phyloP scores from a whole-genome alignment of 192 early-diverging fungal genomes.

The Rhizoclosmatium globosum region DNA sequence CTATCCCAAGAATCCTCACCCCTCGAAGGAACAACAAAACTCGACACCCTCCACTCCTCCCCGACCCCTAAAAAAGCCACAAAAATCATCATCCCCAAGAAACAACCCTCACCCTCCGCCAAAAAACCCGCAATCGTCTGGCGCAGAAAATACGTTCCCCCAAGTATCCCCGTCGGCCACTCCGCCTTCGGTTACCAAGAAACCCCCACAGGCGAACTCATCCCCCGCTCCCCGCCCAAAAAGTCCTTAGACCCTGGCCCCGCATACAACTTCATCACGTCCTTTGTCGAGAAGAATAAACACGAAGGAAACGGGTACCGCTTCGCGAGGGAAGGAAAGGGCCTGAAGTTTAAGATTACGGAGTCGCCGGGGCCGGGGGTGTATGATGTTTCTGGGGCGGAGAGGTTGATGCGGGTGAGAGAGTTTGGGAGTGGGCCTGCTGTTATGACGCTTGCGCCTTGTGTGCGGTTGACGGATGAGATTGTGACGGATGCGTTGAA shows the following conservation, averaged over 20 bases:
- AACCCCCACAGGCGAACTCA: constrained; percentile 55
- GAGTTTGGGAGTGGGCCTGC: constrained; percentile 56
- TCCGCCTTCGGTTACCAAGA: constrained; percentile 61
- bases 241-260: constrained; percentile 41
- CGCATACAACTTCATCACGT: constrained; percentile 54
- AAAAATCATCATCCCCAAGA: constrained; percentile 10
- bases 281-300: constrained; percentile 56
- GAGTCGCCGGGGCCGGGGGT: constrained; percentile 52
- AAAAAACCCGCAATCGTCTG: constrained; percentile 52
- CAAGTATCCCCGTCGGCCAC: constrained; percentile 55
- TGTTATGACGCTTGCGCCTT: constrained; percentile 63
- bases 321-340: constrained; percentile 45
- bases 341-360: constrained; percentile 41
- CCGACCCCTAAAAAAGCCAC: not conserved
- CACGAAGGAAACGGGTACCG: constrained; percentile 46
- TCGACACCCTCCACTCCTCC: not conserved
- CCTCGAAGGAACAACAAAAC: not conserved
- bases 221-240: constrained; percentile 59
- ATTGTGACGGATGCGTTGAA: constrained; percentile 52
- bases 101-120: constrained; percentile 3
- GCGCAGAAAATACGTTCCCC: constrained; percentile 61
- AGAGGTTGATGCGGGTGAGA: constrained; percentile 32
- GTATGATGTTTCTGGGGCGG: constrained; percentile 46
- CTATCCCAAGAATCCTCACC: not conserved
- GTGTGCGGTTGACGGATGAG: constrained; percentile 57